Conservation (phyloP, 306 rosid species). For the Astragalus membranaceus region DNA sequence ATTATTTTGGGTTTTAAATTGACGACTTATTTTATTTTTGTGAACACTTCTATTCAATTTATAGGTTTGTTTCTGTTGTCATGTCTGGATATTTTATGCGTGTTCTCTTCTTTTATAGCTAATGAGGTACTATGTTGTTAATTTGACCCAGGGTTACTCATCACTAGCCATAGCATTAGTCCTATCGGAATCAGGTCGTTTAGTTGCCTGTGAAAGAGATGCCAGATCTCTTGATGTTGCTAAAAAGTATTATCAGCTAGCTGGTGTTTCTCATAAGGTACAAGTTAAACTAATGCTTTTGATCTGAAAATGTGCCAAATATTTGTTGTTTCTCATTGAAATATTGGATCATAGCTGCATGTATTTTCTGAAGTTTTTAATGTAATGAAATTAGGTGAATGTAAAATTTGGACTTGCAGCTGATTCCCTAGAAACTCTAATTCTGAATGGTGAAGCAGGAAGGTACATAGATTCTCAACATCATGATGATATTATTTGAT, state of each 20-base stretch:
- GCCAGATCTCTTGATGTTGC: constrained; percentile 76
- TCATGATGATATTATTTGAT: background rate
- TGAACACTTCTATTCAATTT: background rate
- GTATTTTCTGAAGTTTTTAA: background rate
- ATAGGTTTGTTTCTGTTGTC: background rate
- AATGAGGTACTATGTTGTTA: constrained; percentile 5
- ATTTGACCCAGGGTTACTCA: constrained; percentile 74
- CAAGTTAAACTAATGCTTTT: constrained; percentile 14
- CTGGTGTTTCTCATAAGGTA: constrained; percentile 90
- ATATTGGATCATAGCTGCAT: background rate
- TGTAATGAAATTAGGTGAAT: constrained; percentile 44
- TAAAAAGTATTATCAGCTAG: constrained; percentile 61
- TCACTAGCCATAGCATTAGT: constrained; percentile 80
- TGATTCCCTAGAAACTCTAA: constrained; percentile 58
- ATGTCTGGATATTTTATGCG: background rate
- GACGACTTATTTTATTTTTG: background rate
- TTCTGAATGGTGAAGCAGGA: constrained; percentile 67
- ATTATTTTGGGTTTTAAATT: background rate
- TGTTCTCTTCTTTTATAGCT: background rate
- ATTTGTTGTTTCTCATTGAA: background rate
- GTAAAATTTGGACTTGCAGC: constrained; percentile 73
- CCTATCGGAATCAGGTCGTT: constrained; percentile 83
- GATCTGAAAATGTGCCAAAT: constrained; percentile 1
- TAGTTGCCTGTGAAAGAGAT: constrained; percentile 91
- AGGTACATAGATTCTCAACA: constrained; percentile 45